Evolutionary conservation across 2,329 filamentous ascomycete species (phyloP).

Genomic region (Samsoniella hepiali): DNA sequence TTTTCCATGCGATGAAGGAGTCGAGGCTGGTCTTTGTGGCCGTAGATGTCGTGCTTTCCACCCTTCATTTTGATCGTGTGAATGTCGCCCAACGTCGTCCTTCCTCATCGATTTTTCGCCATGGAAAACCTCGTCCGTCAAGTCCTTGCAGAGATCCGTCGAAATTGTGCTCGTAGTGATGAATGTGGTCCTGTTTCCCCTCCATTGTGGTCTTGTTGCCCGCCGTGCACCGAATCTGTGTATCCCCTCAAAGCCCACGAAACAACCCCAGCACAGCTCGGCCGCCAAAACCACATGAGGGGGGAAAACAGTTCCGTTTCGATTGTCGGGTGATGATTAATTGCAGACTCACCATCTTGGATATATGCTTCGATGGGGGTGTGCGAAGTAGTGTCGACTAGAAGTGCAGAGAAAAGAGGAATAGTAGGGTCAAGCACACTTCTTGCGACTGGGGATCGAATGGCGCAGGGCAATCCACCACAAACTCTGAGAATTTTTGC

Average conservation of each 20-base stretch:
- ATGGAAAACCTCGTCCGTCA: constrained; percentile 3
- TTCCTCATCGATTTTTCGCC: not conserved
- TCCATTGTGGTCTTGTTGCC: not conserved
- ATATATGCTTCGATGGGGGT: constrained; percentile 38
- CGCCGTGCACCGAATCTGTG: not conserved
- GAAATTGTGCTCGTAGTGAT: not conserved
- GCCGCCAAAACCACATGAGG: not conserved
- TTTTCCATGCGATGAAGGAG: not conserved
- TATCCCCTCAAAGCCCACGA: not conserved
- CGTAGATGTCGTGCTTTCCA: not conserved
- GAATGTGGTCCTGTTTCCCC: not conserved
- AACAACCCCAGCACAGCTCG: not conserved
- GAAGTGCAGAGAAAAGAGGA: constrained; percentile 23
- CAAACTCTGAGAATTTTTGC: constrained; percentile 34
- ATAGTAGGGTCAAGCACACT: constrained; percentile 23
- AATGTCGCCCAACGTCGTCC: not conserved
- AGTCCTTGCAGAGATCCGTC: not conserved
- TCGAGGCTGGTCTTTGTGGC: not conserved
- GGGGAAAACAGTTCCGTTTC: not conserved
- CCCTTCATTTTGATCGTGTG: not conserved
- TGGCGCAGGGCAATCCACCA: constrained; percentile 11
- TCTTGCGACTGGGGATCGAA: constrained; percentile 30
- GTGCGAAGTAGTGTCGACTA: constrained; percentile 39
- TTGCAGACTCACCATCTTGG: constrained; percentile 47
- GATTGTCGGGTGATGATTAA: constrained; percentile 13